phyloP scores from a whole-genome alignment of 2,329 filamentous ascomycete genomes.

The Colletotrichum shisoi region DNA sequence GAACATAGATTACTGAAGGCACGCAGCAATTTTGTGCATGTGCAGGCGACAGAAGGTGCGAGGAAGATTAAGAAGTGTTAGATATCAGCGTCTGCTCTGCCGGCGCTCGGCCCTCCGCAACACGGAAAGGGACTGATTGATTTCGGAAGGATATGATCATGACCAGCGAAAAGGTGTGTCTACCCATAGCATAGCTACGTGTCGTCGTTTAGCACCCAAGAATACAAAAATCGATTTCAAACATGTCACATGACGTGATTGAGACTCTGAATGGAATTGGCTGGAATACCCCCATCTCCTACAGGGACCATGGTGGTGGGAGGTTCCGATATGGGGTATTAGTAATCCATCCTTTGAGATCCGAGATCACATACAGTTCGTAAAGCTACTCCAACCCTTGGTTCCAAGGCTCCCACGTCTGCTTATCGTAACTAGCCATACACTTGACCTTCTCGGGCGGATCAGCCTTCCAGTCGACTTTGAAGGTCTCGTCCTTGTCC shows the following conservation, averaged over 20 bases:
- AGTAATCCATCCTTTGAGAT: too few species aligned
- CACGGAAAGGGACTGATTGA: constrained; percentile 1
- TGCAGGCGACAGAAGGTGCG: not conserved
- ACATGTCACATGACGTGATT: not conserved
- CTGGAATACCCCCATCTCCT: not conserved
- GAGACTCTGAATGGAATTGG: not conserved
- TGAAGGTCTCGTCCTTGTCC: constrained; percentile 40
- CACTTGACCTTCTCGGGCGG: constrained; percentile 60
- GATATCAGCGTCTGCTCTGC: constrained; percentile 1
- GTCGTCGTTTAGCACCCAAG: constrained; percentile 21
- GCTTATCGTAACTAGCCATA: constrained; percentile 53
- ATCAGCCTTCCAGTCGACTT: constrained; percentile 54
- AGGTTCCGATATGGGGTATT: too few species aligned
- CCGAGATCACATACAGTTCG: constrained; percentile 3
- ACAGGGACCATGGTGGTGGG: not conserved
- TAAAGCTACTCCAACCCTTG: constrained; percentile 40
- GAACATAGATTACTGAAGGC: constrained; percentile 11
- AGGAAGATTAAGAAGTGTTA: not conserved
- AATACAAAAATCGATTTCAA: constrained; percentile 31
- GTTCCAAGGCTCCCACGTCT: constrained; percentile 56
- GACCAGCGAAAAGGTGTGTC: constrained; percentile 31
- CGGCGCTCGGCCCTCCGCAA: not conserved
- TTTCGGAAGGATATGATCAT: constrained; percentile 34
- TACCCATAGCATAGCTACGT: constrained; percentile 25
- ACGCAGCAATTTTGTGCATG: not conserved